Evolutionary conservation across 73 alveolate genomes (phyloP).

Genomic region (Paramecium octaurelia): DNA sequence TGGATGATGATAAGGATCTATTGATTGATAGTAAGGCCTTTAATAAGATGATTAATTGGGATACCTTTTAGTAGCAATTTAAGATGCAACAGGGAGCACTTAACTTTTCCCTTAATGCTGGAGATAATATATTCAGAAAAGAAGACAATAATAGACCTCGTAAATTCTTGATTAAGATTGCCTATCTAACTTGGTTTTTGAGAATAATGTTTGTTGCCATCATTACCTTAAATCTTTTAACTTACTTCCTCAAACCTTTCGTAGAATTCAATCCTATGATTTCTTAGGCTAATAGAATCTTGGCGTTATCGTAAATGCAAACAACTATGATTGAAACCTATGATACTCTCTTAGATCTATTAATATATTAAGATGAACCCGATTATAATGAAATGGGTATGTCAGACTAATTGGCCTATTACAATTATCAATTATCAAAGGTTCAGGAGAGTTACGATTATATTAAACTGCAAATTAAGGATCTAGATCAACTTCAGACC

Average conservation of each 20-base stretch:
- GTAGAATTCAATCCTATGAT: background rate
- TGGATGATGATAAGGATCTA: constrained; percentile 39
- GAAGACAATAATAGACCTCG: constrained; percentile 45
- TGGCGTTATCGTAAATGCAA: constrained; percentile 5
- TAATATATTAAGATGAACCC: background rate
- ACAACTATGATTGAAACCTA: constrained; percentile 8
- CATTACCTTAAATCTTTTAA: background rate
- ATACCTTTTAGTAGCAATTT: constrained; percentile 1
- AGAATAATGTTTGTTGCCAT: constrained; percentile 35
- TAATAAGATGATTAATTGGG: constrained; percentile 44
- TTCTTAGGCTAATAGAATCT: constrained; percentile 21
- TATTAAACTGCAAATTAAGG: background rate
- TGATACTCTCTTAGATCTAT: constrained; percentile 28
- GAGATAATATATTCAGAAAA: constrained; percentile 17
- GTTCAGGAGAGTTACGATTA: background rate
- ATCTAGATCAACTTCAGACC: background rate
- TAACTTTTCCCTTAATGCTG: constrained; percentile 6
- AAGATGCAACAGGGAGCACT: constrained; percentile 19
- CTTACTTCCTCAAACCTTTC: constrained; percentile 12
- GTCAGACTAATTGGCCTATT: background rate
- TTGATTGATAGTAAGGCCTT: constrained; percentile 6
- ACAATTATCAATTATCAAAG: background rate
- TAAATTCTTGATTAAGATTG: background rate
- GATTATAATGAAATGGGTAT: background rate
- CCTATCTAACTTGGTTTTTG: constrained; percentile 46